Base-by-base conservation (phyloP, 306 rosid species). In the Cucumis melo region DNA sequence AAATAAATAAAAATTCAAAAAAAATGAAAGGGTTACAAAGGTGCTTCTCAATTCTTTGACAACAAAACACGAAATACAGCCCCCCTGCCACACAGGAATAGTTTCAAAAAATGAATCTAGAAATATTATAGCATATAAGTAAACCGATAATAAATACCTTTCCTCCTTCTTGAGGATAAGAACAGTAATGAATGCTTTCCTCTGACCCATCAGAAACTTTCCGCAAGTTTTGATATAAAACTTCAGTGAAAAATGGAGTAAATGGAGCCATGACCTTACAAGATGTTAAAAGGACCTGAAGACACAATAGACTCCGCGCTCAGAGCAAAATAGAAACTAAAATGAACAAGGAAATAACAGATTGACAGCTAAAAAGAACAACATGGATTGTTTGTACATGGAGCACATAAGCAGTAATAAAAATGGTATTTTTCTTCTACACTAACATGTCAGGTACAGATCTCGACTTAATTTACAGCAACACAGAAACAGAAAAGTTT, bases 231-330 rank as follows among this genome's bases (percentile, higher is more conserved):
- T 92, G 98, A 89, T 89, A 91, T 41, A 94, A 92, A 42, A 82
- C 96, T 88, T 94, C 98, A 1, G 96, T 90, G 84, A 94, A 94
- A 84, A 94, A 94, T 58, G 98, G 98, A 44, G 98, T 94, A 81
- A 94, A 92, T 20, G 98, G 97, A 71, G 98, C 95, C 98, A 94
- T 94, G 51, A 90, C 98, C 88, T 91, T 94, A 85, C 98, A 94
- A 11, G 97, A 89, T 66, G 90, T 77, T 81, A 94, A 75, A 81
- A 94, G 98, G 48, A 94, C 98, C 97, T 94, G 87, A 46, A 84
- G 61, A 72, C 70, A 55, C 44, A 74, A 74, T 62, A 61, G 12
- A 59, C 0, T 32, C 21, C 29, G 20, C 14, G 58, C 5, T 77
- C 54, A 77, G 39, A 65, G 32, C 51, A 13, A 42, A 11, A 50